Evolutionary conservation across 2,329 filamentous ascomycete species (phyloP), one percentile per base, ranked within the genome.

Genomic region (Colletotrichum higginsianum): DNA sequence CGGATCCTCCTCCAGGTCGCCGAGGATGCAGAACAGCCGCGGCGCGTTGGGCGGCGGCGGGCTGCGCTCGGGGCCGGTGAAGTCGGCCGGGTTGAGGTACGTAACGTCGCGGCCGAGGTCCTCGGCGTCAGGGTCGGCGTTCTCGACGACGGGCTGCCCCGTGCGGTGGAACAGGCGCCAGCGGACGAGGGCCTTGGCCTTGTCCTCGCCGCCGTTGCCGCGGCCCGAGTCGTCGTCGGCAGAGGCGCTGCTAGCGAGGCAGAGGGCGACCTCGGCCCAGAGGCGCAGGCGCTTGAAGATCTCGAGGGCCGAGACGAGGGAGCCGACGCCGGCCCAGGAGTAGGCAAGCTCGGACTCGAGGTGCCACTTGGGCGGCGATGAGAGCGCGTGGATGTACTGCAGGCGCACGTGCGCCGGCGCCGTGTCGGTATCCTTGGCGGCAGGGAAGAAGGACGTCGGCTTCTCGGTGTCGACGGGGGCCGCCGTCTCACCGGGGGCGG

Each of bases 221-320:
- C 88, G 83, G 2, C 82, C 90, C 62, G 82, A 84, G 68, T 86
- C 84, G 62, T 90, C 88, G 5, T 91, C 87, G 0, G 90, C 86
- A 62, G 82, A 85, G 23, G 83, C 89, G 56, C 80, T 86, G 79
- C 83, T 87, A 15, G 94, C 95, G 77, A 94, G 92, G 80, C 96
- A 99, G 2, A 99, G 86, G 0, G 96, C 96, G 5, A 95, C 94
- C 82, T 99, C 96, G 1, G 96, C 94, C 95, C 96, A 98, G 80
- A 98, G 92, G 67, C 95, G 91, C 21, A 99, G 84, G 3, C 96
- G 89, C 82, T 98, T 95, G 82, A 98, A 99, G 72, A 99, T 98
- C 72, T 98, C 96, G 1, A 99, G 88, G 0, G 96, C 96, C 0
- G 95, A 97, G 4, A 94, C 88, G 2, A 99, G 84, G 50, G 95